Base-by-base conservation (phyloP, 1,284 basidiomycete genomes). In the Cryptococcus jaspeensis region DNA sequence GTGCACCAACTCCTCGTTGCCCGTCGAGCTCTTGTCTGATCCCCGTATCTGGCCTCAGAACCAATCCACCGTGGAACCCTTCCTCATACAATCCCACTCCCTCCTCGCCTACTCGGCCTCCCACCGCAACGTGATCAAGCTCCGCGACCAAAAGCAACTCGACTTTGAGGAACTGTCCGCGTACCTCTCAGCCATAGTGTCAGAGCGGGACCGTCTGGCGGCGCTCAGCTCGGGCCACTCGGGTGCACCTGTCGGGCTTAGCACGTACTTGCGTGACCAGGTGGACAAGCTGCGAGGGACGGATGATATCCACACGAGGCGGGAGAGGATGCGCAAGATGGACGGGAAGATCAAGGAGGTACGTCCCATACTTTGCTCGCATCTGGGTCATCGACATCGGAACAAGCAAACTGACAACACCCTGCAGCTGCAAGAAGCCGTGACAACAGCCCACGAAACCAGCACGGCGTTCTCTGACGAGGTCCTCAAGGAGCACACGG, bases 121-220 rank as follows among this genome's bases (percentile, higher is more conserved):
- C 25, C 95, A 98, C 69, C 86, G 90, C 50, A 86, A 87, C 8
- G 91, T 97, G 5, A 84, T 99, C 59, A 95, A 92, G 76, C 83
- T 97, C 37, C 87, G 96, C 46, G 96, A 99, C 75, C 92, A 98
- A 78, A 99, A 98, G 77, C 96, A 99, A 76, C 85, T 98, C 53
- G 95, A 99, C 74, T 97, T 98, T 66, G 95, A 99, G 77, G 95
- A 98, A 72, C 84, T 98, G 5, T 94, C 92, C 5, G 90, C 93
- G 55, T 99, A 99, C 76, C 82, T 99, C 6, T 90, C 90, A 2
- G 89, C 88, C 7, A 86, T 97, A 32, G 93, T 91, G 0, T 82
- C 85, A 8, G 95, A 99, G 78, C 87, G 95, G 12, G 96, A 99
- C 74, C 82, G 95, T 40, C 81, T 99, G 9, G 87, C 91, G 15